A percentile compares a stretch with the other conserved stretches of the same genome.
phyloP scores from a whole-genome alignment of 75 land plant genomes.

The Selaginella tamariscina region DNA sequence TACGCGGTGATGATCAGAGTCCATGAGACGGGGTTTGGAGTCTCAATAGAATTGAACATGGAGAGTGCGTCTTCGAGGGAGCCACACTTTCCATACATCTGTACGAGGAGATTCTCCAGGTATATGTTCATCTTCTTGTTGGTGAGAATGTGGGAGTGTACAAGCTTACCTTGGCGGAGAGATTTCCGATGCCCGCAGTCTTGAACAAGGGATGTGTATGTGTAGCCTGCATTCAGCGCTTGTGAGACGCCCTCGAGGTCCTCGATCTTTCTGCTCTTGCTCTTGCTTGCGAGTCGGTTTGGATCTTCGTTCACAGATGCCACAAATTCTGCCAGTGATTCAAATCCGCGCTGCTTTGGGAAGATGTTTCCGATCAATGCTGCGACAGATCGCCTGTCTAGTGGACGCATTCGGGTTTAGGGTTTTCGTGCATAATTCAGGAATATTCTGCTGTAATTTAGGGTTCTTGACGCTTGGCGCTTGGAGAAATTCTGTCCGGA shows the following conservation, averaged over 20 bases:
- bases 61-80: background rate
- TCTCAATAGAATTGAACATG: background rate
- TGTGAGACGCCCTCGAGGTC: background rate
- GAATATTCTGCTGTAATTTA: too few species aligned
- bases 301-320: background rate
- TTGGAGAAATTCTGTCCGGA: background rate
- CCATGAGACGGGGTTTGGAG: slow-evolving; percentile 9
- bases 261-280: background rate
- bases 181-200: background rate
- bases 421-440: too few species aligned
- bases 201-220: background rate
- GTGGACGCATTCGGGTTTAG: too few species aligned
- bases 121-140: background rate
- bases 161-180: background rate
- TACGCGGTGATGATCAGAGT: background rate
- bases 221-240: background rate
- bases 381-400: too few species aligned
- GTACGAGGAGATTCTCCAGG: slow-evolving; percentile 4
- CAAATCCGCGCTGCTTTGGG: background rate
- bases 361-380: background rate
- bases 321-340: background rate
- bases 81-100: slow-evolving; percentile 4
- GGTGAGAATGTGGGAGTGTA: slow-evolving; percentile 9
- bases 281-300: background rate
- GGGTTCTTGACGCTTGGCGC: too few species aligned